Conservation (phyloP, 768 basidiomycete species). For the Xerocomellus dryophilus region DNA sequence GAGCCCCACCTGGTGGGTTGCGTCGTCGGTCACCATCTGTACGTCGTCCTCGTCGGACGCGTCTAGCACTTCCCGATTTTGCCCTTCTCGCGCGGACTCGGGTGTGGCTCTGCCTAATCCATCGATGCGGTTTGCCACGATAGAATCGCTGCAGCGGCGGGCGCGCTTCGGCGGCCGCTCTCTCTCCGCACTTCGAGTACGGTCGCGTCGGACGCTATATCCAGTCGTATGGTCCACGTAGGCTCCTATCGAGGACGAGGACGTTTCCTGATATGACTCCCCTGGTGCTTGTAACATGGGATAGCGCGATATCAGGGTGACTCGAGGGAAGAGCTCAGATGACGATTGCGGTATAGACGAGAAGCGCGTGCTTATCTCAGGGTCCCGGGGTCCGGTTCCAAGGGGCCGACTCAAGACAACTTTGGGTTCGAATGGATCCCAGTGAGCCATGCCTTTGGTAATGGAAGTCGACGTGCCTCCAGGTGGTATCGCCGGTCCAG, state of each 20-base stretch:
- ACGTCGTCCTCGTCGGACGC: neutral
- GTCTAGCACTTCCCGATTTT: neutral
- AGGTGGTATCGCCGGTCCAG: slow-evolving; percentile 5
- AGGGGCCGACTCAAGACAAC: neutral
- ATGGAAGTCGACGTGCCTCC: neutral
- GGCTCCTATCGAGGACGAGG: slow-evolving; percentile 2
- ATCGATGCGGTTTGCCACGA: slow-evolving; percentile 10
- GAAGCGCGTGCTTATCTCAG: slow-evolving; percentile 17
- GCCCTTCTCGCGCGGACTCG: slow-evolving; percentile 3
- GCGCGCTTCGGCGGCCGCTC: slow-evolving; percentile 31
- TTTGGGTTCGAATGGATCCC: neutral
- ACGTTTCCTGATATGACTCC: slow-evolving; percentile 13
- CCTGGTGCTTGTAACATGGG: neutral
- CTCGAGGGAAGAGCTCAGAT: neutral
- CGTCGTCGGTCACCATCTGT: neutral
- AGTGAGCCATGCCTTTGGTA: slow-evolving; percentile 6
- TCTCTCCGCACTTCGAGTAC: slow-evolving; percentile 21
- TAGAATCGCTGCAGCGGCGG: slow-evolving; percentile 15
- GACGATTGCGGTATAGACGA: slow-evolving; percentile 7
- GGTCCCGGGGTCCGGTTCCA: slow-evolving; percentile 11
- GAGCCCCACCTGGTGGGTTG: slow-evolving; percentile 17
- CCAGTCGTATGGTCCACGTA: slow-evolving; percentile 1
- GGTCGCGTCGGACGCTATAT: slow-evolving; percentile 8
- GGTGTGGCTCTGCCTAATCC: slow-evolving; percentile 14
- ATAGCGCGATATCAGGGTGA: neutral